These are phyloP conservation scores for Epichloe aotearoae DNA, from an alignment of 2,329 filamentous ascomycete genomes.

Conservation along the genomic window DNA sequence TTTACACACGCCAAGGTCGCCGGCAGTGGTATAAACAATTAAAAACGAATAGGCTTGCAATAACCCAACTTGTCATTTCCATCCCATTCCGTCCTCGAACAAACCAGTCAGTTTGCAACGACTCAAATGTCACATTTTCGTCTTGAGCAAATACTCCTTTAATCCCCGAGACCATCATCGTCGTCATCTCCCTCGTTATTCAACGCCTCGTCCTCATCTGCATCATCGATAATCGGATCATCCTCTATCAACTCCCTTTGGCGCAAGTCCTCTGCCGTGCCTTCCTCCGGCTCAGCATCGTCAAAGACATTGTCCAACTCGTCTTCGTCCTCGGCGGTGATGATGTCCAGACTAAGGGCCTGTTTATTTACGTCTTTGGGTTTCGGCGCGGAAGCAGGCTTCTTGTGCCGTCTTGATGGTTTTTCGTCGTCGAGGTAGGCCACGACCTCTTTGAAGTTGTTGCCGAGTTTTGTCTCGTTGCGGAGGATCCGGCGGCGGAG, in stretches of 20 bases:
- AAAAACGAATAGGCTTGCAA: background rate
- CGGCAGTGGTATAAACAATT: background rate
- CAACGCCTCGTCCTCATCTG: conserved; percentile 17
- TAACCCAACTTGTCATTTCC: background rate
- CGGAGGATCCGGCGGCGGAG: conserved; percentile 60
- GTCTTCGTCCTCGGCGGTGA: conserved; percentile 25
- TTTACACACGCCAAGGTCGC: too few relatives aligned
- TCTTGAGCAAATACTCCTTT: background rate
- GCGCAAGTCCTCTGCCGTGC: conserved; percentile 43
- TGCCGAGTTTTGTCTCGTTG: conserved; percentile 69
- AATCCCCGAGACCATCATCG: conserved; percentile 34
- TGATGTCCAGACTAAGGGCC: conserved; percentile 29
- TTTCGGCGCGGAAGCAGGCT: conserved; percentile 15
- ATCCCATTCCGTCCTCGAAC: background rate
- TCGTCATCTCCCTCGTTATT: conserved; percentile 28
- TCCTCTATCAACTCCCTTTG: conserved; percentile 41
- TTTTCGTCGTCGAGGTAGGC: conserved; percentile 64
- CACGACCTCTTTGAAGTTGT: conserved; percentile 76
- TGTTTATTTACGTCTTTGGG: conserved; percentile 19
- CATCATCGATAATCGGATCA: conserved; percentile 26
- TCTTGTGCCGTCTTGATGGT: conserved; percentile 31
- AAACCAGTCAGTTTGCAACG: background rate
- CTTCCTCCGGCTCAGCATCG: conserved; percentile 42
- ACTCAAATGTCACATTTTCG: too few relatives aligned
- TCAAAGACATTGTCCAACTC: conserved; percentile 29